Conservation (phyloP, 164 flowering plant species). For the Vitis rotundifolia region DNA sequence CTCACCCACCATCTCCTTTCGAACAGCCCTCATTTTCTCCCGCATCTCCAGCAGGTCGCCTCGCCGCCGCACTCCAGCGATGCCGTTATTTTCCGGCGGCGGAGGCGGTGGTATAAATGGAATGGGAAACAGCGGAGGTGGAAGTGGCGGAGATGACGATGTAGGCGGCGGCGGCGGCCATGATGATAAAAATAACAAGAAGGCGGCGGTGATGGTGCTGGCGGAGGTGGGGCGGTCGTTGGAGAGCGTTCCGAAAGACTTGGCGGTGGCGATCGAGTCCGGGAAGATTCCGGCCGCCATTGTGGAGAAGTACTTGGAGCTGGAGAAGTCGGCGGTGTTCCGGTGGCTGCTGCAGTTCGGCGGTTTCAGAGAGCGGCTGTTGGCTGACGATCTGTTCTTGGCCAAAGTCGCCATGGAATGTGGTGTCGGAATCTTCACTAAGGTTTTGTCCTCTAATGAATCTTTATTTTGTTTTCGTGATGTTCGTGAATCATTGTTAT, state of each 20-base stretch:
- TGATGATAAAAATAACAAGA: conserved; percentile 50
- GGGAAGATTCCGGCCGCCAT: conserved; percentile 78
- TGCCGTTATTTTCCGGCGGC: conserved; percentile 9
- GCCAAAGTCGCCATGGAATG: conserved; percentile 53
- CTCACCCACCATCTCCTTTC: not conserved
- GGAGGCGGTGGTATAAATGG: conserved; percentile 29
- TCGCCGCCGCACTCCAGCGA: not conserved
- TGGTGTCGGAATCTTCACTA: conserved; percentile 56
- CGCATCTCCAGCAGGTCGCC: not conserved
- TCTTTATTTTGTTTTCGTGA: not conserved
- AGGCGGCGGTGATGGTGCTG: conserved; percentile 66
- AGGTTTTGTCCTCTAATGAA: conserved; percentile 23
- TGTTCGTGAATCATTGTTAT: not conserved
- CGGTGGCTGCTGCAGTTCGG: conserved; percentile 50
- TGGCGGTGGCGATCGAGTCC: conserved; percentile 68
- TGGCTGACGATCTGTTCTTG: conserved; percentile 57
- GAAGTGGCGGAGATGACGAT: conserved; percentile 29
- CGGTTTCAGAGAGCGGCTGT: conserved; percentile 48
- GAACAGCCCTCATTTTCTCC: not conserved
- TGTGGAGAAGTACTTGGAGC: conserved; percentile 46
- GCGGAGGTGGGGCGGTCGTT: conserved; percentile 44
- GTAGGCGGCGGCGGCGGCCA: conserved; percentile 27
- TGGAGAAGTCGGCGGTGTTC: conserved; percentile 36
- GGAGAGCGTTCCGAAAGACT: conserved; percentile 69
- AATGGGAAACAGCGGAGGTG: conserved; percentile 14